Evolutionary conservation across 139 green algal species (phyloP), one percentile per base, ranked within the genome.

Genomic region (Volvox reticuliferus): DNA sequence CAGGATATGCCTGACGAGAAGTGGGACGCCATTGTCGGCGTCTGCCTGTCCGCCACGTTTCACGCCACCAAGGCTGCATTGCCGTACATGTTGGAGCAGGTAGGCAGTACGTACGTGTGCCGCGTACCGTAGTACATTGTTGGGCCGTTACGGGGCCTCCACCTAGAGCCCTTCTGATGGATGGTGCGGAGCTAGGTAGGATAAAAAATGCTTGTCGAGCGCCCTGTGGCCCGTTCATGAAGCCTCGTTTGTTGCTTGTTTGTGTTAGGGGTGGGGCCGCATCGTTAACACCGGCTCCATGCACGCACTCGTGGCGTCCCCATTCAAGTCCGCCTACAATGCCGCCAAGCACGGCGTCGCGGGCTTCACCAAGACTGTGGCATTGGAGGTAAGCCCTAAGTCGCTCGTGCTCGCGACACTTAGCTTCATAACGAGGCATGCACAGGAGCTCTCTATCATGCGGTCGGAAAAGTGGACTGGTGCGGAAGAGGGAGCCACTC

Each of bases 321-420:
- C 97, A n/a, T 98, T 96, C 94, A 99, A 99, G 92, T 96, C 94
- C 6, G 96, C 97, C 2, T 99, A 99, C 95, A 98, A 98, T 86
- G 97, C 97, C 21, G 97, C 97, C 55, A 99, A 99, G 94, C 97
- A 99, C 89, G 97, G 97, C 21, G 91, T 98, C 0, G 96, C 96
- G 20, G 97, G 91, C 6, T 93, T 93, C 79, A 93, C 91, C 12
- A 93, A 93, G 68, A 93, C 91, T 0, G 92, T 97, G 24, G 97
- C 96, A 5, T 88, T 99, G 77, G 97, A 99, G 91, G 61, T 97
- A 55, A 94, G 96, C 5, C 44, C 9, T 9, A 55, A 55, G 44
- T 55, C 44, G 44, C n/a, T n/a, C n/a, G n/a, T n/a, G n/a, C n/a
- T n/a, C n/a, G n/a, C n/a, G n/a, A n/a, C n/a, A n/a, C n/a, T n/a